Conservation (phyloP, 129 eudicot genomes). For the Flaveria ramosissima region DNA sequence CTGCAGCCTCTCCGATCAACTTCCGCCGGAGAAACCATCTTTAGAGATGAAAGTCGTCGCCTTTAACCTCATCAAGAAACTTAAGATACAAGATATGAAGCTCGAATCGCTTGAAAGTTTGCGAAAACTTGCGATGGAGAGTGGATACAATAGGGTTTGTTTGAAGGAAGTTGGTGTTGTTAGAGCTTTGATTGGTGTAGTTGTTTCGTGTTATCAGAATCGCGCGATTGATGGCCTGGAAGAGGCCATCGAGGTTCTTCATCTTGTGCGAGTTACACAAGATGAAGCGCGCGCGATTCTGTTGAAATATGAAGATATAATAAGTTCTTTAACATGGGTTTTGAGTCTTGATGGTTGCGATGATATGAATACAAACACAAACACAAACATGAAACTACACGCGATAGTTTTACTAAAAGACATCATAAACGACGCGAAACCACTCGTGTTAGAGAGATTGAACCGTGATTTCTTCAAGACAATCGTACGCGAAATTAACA, state of each 20-base stretch:
- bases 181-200: constrained; percentile 36
- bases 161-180: constrained; percentile 53
- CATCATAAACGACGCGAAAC: constrained; percentile 40
- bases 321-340: constrained; percentile 62
- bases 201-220: constrained; percentile 38
- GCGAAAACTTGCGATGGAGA: constrained; percentile 34
- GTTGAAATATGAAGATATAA: constrained; percentile 36
- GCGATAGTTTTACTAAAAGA: constrained; percentile 39
- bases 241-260: constrained; percentile 49
- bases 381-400: constrained; percentile 27
- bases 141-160: constrained; percentile 30
- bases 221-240: constrained; percentile 30
- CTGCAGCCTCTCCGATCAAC: constrained; percentile 24
- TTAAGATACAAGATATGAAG: constrained; percentile 27
- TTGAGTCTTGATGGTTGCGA: constrained; percentile 27
- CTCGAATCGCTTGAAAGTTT: constrained; percentile 42
- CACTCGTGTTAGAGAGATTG: constrained; percentile 40
- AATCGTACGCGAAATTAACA: constrained; percentile 8
- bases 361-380: no score
- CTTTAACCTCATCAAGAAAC: constrained; percentile 37
- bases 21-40: constrained; percentile 30
- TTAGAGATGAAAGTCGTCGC: constrained; percentile 19
- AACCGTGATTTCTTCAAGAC: constrained; percentile 50
- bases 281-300: constrained; percentile 17
- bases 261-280: constrained; percentile 26